Conservation (phyloP, 306 rosid genomes). For the Cucurbita pepo region DNA sequence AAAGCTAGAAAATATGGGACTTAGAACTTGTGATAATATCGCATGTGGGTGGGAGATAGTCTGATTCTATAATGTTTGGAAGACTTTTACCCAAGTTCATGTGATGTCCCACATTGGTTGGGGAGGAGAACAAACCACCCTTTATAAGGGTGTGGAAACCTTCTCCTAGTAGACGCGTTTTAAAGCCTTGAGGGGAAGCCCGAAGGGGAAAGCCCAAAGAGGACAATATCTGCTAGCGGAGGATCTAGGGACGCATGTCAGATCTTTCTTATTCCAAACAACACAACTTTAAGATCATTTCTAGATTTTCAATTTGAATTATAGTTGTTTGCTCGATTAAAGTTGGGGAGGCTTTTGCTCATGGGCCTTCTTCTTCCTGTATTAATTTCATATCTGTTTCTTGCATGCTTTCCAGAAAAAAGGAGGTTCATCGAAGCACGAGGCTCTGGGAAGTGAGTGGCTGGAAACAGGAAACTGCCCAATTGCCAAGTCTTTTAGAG, state of each 20-base stretch:
- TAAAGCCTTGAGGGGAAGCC: too few relatives aligned
- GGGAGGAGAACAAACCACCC: too few relatives aligned
- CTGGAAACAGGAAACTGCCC: conserved; percentile 61
- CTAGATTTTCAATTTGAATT: background rate
- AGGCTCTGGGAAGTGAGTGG: conserved; percentile 72
- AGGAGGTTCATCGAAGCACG: conserved; percentile 44
- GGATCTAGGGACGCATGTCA: too few relatives aligned
- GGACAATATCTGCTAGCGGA: too few relatives aligned
- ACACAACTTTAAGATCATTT: background rate
- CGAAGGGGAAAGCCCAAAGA: too few relatives aligned
- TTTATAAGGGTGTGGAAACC: too few relatives aligned
- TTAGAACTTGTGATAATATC: background rate
- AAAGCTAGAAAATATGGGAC: background rate
- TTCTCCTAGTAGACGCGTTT: too few relatives aligned
- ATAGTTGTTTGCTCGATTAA: background rate
- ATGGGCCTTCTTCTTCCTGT: background rate
- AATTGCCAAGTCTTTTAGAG: conserved; percentile 70
- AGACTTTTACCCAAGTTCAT: background rate
- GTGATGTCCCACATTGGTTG: too few relatives aligned
- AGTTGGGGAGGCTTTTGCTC: background rate
- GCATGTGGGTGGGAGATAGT: background rate
- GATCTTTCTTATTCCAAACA: background rate
- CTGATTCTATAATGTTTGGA: background rate
- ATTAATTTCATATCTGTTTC: background rate
- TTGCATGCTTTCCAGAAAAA: conserved; percentile 21